Evolutionary conservation across 1,284 basidiomycete genomes (phyloP).

Genomic region (Leucocoprinus gongylophorus): DNA sequence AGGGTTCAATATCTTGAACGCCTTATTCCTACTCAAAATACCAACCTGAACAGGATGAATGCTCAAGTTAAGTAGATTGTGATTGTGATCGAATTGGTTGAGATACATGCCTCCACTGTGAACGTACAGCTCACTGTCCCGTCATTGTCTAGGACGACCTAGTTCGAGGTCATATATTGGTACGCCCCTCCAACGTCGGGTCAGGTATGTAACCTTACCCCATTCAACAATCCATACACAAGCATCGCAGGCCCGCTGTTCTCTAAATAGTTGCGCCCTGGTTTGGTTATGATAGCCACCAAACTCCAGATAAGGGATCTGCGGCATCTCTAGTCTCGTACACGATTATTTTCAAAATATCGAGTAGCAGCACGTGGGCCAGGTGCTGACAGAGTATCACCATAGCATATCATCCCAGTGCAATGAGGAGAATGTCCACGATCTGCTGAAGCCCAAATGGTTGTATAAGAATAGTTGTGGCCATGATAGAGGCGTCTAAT

Average conservation of each 20-base stretch:
- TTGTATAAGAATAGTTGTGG: constrained; percentile 38
- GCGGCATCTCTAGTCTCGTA: constrained; percentile 35
- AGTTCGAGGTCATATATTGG: constrained; percentile 34
- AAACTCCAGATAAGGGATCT: constrained; percentile 35
- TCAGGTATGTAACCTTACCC: constrained; percentile 37
- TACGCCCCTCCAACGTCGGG: constrained; percentile 35
- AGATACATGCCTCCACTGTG: constrained; percentile 35
- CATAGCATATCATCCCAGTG: constrained; percentile 46
- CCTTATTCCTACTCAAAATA: constrained; percentile 33
- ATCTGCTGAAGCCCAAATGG: constrained; percentile 39
- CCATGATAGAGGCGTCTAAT: constrained; percentile 43
- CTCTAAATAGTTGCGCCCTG: constrained; percentile 47
- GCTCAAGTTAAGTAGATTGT: background rate
- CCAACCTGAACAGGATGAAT: constrained; percentile 32
- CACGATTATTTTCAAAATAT: constrained; percentile 29
- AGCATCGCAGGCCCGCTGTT: constrained; percentile 43
- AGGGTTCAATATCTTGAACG: constrained; percentile 30
- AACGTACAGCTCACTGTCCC: constrained; percentile 40
- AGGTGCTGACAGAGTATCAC: constrained; percentile 36
- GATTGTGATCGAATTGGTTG: background rate
- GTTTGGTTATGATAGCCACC: constrained; percentile 47
- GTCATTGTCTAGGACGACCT: constrained; percentile 36
- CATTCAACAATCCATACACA: constrained; percentile 40
- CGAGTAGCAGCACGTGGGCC: constrained; percentile 27
- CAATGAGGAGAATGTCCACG: constrained; percentile 43